Conservation (phyloP, 83 land plant species). For the Picea engelmannii region DNA sequence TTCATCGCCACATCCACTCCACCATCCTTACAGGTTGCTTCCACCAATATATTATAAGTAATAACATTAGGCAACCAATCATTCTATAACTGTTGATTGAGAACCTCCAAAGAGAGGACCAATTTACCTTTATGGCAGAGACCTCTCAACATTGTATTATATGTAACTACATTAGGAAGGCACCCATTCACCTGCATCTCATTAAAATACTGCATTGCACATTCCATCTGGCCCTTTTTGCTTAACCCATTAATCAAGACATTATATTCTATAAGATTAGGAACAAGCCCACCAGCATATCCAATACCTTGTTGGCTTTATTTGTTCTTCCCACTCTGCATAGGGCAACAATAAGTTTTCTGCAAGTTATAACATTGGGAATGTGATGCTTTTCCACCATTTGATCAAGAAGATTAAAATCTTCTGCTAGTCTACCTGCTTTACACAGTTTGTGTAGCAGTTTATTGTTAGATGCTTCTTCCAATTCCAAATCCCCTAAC, state of each 20-base stretch:
- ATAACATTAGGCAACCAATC: constrained; percentile 42
- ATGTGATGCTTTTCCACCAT: too few relatives aligned
- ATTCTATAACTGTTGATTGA: constrained; percentile 25
- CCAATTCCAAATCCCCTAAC: neutral
- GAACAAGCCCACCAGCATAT: constrained; percentile 14
- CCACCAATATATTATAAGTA: constrained; percentile 55
- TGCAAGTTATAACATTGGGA: too few relatives aligned
- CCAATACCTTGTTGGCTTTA: too few relatives aligned
- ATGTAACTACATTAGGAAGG: constrained; percentile 37
- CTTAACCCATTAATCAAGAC: neutral
- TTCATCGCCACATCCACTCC: constrained; percentile 54
- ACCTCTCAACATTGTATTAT: constrained; percentile 40
- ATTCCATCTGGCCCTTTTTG: neutral
- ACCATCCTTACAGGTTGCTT: constrained; percentile 48
- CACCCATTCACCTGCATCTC: constrained; percentile 24
- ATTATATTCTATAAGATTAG: neutral
- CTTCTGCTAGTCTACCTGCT: too few relatives aligned
- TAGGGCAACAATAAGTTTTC: too few relatives aligned
- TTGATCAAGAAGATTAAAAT: too few relatives aligned
- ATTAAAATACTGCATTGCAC: constrained; percentile 16
- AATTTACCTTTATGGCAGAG: constrained; percentile 44
- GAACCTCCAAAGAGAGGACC: constrained; percentile 35
- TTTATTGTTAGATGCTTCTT: constrained; percentile 41
- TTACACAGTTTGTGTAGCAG: too few relatives aligned
- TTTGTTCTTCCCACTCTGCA: too few relatives aligned